phyloP scores from a whole-genome alignment of 495 filamentous ascomycete species.

The Aspergillus campestris region DNA sequence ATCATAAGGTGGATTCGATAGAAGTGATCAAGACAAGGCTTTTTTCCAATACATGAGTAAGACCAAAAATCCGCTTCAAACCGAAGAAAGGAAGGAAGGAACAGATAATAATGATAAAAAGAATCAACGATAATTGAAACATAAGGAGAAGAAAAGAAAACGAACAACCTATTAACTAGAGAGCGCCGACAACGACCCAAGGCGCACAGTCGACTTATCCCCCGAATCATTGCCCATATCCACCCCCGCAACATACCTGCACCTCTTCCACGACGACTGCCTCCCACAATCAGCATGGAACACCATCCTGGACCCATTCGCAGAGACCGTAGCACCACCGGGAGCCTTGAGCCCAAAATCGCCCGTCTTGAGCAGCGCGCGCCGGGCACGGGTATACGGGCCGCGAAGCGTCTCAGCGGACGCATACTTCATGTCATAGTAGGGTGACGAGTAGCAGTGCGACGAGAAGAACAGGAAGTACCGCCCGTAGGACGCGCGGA shows the following conservation, averaged over 20 bases:
- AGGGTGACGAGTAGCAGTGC: constrained; percentile 42
- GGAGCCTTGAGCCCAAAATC: constrained; percentile 38
- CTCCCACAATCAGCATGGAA: constrained; percentile 44
- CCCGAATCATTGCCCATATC: constrained; percentile 9
- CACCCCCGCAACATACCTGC: constrained; percentile 24
- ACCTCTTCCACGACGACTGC: constrained; percentile 9
- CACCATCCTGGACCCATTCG: constrained; percentile 35
- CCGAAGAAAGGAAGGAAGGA: no score
- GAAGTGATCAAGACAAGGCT: no score
- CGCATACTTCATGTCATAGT: constrained; percentile 50
- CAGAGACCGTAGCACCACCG: constrained; percentile 42
- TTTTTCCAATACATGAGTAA: no score
- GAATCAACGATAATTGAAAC: background rate
- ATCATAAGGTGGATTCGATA: no score
- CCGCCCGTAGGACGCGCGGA: constrained; percentile 33
- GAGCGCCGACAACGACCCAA: no score
- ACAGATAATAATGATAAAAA: no score
- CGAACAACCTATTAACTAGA: background rate
- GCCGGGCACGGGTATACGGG: constrained; percentile 28
- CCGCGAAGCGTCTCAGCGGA: constrained; percentile 37
- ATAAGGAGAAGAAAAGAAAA: background rate
- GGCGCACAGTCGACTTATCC: background rate
- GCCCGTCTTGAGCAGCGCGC: constrained; percentile 31
- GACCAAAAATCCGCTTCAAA: no score
- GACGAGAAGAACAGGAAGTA: constrained; percentile 55